These are phyloP conservation scores for Pseudogymnoascus sp. DNA, from an alignment of 2,329 filamentous ascomycete genomes.

Conservation along the genomic window DNA sequence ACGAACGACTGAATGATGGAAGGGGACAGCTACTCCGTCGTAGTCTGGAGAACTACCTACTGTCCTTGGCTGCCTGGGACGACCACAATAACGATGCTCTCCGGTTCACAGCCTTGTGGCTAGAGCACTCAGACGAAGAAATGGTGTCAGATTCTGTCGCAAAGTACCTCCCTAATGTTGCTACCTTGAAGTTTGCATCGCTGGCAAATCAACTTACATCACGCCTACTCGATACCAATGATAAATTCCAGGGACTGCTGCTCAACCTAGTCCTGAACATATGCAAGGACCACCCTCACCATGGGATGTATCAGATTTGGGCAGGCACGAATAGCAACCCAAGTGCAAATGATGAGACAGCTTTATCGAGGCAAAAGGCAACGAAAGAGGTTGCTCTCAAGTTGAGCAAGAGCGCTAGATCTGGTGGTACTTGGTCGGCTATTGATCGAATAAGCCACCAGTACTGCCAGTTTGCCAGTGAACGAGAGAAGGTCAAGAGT, in stretches of 20 bases:
- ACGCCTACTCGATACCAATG: conserved; percentile 65
- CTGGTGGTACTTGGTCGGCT: conserved; percentile 53
- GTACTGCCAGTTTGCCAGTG: conserved; percentile 57
- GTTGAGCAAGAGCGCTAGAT: conserved; percentile 42
- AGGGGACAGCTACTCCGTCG: conserved; percentile 78
- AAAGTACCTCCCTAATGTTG: conserved; percentile 63
- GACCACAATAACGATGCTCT: conserved; percentile 83
- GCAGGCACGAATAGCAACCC: conserved; percentile 65
- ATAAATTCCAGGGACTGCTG: conserved; percentile 69
- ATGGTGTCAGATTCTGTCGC: conserved; percentile 71
- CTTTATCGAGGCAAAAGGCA: conserved; percentile 64
- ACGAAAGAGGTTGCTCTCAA: conserved; percentile 60
- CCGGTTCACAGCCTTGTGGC: conserved; percentile 88
- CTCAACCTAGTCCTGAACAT: conserved; percentile 70
- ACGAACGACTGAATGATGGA: conserved; percentile 66
- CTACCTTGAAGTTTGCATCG: conserved; percentile 83
- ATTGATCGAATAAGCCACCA: conserved; percentile 67
- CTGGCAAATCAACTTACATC: conserved; percentile 96
- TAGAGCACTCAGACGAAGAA: conserved; percentile 72
- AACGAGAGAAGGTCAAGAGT: conserved; percentile 60
- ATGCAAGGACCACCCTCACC: conserved; percentile 87
- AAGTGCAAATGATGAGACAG: conserved; percentile 65
- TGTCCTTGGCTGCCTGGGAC: conserved; percentile 77
- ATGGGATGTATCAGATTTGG: conserved; percentile 96
- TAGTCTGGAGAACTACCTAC: conserved; percentile 87